Evolutionary conservation across 345 rosid species (phyloP).

Genomic region (Noccaea bulbosa): DNA sequence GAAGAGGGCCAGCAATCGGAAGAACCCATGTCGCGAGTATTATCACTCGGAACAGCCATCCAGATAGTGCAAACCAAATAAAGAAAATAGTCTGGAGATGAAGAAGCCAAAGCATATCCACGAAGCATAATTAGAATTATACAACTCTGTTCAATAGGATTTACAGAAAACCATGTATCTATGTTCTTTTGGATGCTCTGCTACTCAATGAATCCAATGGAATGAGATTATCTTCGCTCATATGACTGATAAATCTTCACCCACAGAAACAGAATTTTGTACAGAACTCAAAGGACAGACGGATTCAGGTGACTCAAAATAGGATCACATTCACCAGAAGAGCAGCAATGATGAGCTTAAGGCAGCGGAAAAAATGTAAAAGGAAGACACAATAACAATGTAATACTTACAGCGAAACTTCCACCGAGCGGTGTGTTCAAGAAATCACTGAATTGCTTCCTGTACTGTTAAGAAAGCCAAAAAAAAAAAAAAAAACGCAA

Average conservation of each 20-base stretch:
- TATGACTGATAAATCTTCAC: not conserved
- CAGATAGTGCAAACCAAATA: constrained; percentile 93
- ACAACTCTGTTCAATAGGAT: not conserved
- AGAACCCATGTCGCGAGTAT: constrained; percentile 76
- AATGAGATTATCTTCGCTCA: not conserved
- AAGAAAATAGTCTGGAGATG: constrained; percentile 71
- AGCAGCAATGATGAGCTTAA: not conserved
- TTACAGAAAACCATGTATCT: constrained; percentile 17
- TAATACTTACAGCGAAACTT: constrained; percentile 66
- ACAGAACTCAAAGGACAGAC: not conserved
- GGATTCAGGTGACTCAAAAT: not conserved
- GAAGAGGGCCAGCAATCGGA: constrained; percentile 95
- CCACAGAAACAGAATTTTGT: not conserved
- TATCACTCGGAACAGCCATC: constrained; percentile 88
- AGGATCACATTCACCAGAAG: too few relatives aligned
- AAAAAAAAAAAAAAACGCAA: not conserved
- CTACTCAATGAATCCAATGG: too few relatives aligned
- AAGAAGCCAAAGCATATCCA: constrained; percentile 15
- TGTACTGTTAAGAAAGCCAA: constrained; percentile 68
- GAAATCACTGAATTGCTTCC: constrained; percentile 74
- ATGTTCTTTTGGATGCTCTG: not conserved
- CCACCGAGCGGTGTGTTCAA: constrained; percentile 77
- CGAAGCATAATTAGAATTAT: not conserved
- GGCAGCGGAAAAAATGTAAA: not conserved
- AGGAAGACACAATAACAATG: not conserved